These are phyloP conservation scores for Psilocybe azurescens DNA, from an alignment of 768 basidiomycete species.

Conservation along the genomic window DNA sequence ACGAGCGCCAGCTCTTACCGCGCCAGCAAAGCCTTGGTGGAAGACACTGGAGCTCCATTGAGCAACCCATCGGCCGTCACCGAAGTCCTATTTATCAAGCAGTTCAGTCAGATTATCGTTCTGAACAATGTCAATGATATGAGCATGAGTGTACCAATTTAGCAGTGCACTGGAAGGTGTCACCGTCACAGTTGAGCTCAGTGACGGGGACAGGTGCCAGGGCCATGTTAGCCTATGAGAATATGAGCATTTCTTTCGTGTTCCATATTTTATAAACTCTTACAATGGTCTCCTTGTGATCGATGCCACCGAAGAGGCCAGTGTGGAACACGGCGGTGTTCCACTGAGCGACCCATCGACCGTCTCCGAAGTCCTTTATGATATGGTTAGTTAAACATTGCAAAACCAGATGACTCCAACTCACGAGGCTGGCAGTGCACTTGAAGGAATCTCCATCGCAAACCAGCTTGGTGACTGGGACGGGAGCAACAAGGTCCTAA, in stretches of 20 bases:
- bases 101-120: neutral
- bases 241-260: neutral
- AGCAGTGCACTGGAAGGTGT: slow-evolving; percentile 17
- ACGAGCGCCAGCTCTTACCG: neutral
- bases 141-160: slow-evolving; percentile 6
- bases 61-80: slow-evolving; percentile 16
- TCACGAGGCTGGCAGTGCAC: slow-evolving; percentile 16
- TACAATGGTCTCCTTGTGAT: slow-evolving; percentile 13
- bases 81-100: slow-evolving; percentile 6
- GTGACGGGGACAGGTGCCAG: slow-evolving; percentile 12
- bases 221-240: neutral
- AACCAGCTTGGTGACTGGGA: slow-evolving; percentile 12
- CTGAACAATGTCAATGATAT: neutral
- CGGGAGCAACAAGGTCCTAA: slow-evolving; percentile 5
- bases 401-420: neutral
- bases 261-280: neutral
- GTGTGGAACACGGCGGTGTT: slow-evolving; percentile 16
- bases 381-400: neutral
- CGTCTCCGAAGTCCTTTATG: slow-evolving; percentile 14
- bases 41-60: slow-evolving; percentile 6
- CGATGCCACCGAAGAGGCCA: slow-evolving; percentile 10
- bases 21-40: neutral
- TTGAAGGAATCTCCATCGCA: slow-evolving; percentile 18
- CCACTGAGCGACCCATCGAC: slow-evolving; percentile 16
- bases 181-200: slow-evolving; percentile 15